A percentile compares a stretch with the other conserved stretches of the same genome.
phyloP scores from a whole-genome alignment of 176 grass and related monocot genomes.

The Areca catechu region DNA sequence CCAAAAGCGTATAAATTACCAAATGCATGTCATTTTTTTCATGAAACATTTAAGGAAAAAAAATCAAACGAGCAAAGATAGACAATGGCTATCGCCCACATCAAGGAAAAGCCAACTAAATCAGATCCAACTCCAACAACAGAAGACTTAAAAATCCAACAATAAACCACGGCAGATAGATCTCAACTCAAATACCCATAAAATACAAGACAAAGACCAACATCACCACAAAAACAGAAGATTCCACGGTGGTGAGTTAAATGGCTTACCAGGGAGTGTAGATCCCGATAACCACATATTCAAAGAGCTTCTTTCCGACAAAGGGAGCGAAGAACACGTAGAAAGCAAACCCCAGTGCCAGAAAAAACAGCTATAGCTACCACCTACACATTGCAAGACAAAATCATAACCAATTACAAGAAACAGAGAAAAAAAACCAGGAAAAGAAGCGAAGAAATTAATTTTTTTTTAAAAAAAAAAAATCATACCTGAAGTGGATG shows the following conservation, averaged over 20 bases:
- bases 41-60: no score
- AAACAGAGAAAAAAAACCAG: slow-evolving; percentile 3
- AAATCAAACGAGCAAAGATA: no score
- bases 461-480: not conserved
- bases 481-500: slow-evolving; percentile 73
- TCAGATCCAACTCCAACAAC: no score
- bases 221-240: no score
- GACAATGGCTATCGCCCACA: no score
- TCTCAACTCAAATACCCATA: not conserved
- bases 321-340: slow-evolving; percentile 97
- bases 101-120: no score
- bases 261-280: slow-evolving; percentile 75
- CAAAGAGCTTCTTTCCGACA: slow-evolving; percentile 49
- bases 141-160: no score
- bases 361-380: slow-evolving; percentile 94
- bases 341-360: slow-evolving; percentile 87
- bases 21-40: no score
- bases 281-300: slow-evolving; percentile 55
- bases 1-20: no score
- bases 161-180: no score
- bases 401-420: not conserved
- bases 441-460: not conserved
- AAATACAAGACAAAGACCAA: not conserved
- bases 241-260: no score
- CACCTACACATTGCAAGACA: slow-evolving; percentile 38